Base-by-base conservation (phyloP, 2,329 filamentous ascomycete species). In the Cercospora sojina region DNA sequence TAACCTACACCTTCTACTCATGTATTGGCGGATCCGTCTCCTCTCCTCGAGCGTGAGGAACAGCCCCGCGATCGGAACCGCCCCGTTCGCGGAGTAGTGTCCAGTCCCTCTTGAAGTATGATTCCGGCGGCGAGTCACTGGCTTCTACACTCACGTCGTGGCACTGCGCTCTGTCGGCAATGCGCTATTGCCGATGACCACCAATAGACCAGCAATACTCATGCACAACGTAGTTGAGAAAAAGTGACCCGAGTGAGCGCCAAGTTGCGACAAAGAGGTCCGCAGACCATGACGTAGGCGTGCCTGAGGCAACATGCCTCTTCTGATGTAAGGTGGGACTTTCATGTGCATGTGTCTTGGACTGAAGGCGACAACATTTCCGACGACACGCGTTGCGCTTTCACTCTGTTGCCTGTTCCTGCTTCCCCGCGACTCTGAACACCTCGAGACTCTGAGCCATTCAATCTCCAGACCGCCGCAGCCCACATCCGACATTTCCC, bases 61-160 rank as follows among this genome's bases (percentile, higher is more conserved):
- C 38, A 29, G 58, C 35, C 38, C 58, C 58, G 58, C 58, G 58
- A 47, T 60, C 58, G 58, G 58, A 60, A 60, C 38, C 23, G 35
- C 23, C 7, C 58, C 58, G 58, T 60, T 49, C 53, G 53, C 53
- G 53, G 53, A 57, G 53, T 13, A 31, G 23, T 29, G 23, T 55
- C 51, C 51, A 27, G 51, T 27, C n/a, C 13, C 8, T n/a, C 12
- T 32, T 3, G 53, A 3, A 27, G 47, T 53, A 13, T 25, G 13
- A 12, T 56, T 56, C 53, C 53, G 53, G 29, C 18, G 23, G 3
- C n/a, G 53, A n/a, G 2, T 12, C 29, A 31, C 16, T 47, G 18
- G 1, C 3, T 23, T 12, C 4, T 13, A 2, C 43, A 1, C 9
- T 8, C 43, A 23, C 18, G 18, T 9, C 18, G 23, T 23, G 2